Evolutionary conservation across 768 basidiomycete genomes (phyloP).

Genomic region (Pseudohyphozyma bogoriensis): DNA sequence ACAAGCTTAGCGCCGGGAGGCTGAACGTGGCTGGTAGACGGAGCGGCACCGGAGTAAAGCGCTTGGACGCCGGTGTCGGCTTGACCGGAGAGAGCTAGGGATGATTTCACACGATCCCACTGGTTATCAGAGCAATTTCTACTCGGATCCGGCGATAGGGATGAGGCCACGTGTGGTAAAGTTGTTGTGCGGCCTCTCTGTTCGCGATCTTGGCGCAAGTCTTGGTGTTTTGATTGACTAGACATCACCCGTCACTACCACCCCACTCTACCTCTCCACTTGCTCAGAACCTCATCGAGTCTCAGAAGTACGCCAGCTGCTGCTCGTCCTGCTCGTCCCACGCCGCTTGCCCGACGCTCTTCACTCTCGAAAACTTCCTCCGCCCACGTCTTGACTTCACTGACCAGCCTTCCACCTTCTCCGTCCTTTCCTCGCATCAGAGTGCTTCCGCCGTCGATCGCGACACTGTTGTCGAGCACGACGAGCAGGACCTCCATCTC

Average conservation of each 20-base stretch:
- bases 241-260: slow-evolving; percentile 19
- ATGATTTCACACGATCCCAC: no score
- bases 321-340: slow-evolving; percentile 52
- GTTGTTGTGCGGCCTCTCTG: no score
- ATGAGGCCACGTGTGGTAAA: no score
- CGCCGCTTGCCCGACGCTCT: slow-evolving; percentile 40
- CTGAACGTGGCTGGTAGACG: no score
- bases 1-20: no score
- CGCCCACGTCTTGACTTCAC: slow-evolving; percentile 49
- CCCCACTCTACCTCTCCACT: slow-evolving; percentile 57
- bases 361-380: slow-evolving; percentile 29
- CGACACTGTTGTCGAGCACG: slow-evolving; percentile 61
- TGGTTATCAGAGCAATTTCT: no score
- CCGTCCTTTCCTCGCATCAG: slow-evolving; percentile 55
- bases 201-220: no score
- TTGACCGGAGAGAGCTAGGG: no score
- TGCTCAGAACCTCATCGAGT: slow-evolving; percentile 59
- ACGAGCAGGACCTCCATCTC: slow-evolving; percentile 69
- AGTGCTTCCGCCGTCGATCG: slow-evolving; percentile 64
- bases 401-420: slow-evolving; percentile 50
- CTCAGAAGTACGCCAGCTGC: slow-evolving; percentile 74
- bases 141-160: no score
- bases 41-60: no score
- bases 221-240: no score
- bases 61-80: no score